Conservation (phyloP, 1,139 yeast genomes). For the Candida smagusa region DNA sequence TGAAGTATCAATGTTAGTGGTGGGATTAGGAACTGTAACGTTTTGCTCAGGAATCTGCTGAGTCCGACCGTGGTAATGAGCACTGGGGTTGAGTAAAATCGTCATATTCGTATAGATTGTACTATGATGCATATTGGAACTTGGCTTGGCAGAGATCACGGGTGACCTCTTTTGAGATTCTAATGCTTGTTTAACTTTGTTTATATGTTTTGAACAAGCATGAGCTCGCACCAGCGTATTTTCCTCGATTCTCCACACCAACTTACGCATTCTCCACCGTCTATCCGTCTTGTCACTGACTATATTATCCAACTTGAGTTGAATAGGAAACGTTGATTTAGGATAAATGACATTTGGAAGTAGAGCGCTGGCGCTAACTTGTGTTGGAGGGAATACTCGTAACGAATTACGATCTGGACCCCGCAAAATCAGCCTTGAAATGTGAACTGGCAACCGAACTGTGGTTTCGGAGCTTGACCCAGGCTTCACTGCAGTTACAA, state of each 20-base stretch:
- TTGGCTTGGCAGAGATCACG: slow-evolving; percentile 6
- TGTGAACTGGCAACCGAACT: slow-evolving; percentile 64
- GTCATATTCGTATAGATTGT: slow-evolving; percentile 34
- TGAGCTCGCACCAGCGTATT: slow-evolving; percentile 56
- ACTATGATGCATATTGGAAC: slow-evolving; percentile 34
- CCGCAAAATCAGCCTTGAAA: slow-evolving; percentile 72
- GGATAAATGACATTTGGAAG: slow-evolving; percentile 90
- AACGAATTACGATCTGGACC: slow-evolving; percentile 85
- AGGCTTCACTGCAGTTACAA: slow-evolving; percentile 48
- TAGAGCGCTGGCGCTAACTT: slow-evolving; percentile 79
- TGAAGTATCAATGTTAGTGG: slow-evolving; percentile 7
- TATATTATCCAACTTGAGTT: slow-evolving; percentile 77
- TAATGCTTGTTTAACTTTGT: slow-evolving; percentile 47
- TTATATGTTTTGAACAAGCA: slow-evolving; percentile 54
- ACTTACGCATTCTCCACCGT: slow-evolving; percentile 90
- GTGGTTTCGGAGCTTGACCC: slow-evolving; percentile 27
- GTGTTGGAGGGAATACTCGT: slow-evolving; percentile 94
- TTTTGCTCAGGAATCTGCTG: slow-evolving; percentile 1
- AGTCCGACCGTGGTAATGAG: slow-evolving; percentile 5
- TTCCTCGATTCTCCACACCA: slow-evolving; percentile 91
- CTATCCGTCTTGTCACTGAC: slow-evolving; percentile 48
- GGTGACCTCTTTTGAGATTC: slow-evolving; percentile 33
- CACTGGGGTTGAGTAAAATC: slow-evolving; percentile 14
- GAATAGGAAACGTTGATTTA: slow-evolving; percentile 78
- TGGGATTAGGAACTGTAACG: slow-evolving; percentile 4